These are phyloP conservation scores for Chlorella sp. DNA, from an alignment of 139 green algal genomes.

Conservation along the genomic window DNA sequence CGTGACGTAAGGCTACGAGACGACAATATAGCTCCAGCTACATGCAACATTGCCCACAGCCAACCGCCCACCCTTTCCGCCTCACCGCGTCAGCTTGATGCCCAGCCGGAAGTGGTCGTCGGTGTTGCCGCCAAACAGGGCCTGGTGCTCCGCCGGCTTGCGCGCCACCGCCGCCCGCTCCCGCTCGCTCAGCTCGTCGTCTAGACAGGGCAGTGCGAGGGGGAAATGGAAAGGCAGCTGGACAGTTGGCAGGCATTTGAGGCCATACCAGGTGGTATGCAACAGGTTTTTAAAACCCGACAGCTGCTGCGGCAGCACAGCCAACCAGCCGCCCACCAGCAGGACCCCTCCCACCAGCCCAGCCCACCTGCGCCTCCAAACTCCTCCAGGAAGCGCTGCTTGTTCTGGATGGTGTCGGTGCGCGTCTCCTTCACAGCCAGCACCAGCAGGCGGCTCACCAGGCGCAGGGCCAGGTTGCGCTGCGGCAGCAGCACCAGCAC, in stretches of 20 bases:
- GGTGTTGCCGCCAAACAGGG: constrained; percentile 89
- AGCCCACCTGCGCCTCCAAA: constrained; percentile 68
- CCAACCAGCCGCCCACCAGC: neutral
- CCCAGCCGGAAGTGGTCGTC: constrained; percentile 97
- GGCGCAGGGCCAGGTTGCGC: constrained; percentile 75
- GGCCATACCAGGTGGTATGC: too few species aligned
- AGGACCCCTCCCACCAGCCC: neutral
- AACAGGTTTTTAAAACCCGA: too few species aligned
- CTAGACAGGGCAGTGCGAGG: neutral
- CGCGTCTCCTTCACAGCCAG: constrained; percentile 83
- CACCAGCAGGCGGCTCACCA: constrained; percentile 72
- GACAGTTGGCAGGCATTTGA: too few species aligned
- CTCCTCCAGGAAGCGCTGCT: constrained; percentile 86
- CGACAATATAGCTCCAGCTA: too few species aligned
- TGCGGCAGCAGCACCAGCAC: constrained; percentile 92
- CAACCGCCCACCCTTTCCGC: neutral
- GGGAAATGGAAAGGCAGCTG: neutral
- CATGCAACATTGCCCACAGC: too few species aligned
- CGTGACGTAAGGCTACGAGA: too few species aligned
- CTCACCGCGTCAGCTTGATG: constrained; percentile 88
- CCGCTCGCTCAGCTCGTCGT: constrained; percentile 11
- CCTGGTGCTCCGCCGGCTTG: constrained; percentile 84
- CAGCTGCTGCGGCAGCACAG: too few species aligned
- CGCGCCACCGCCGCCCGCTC: constrained; percentile 28
- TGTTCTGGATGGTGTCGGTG: constrained; percentile 76